phyloP scores from a whole-genome alignment of 116 monocot genomes.

The Phalaenopsis hybrid region DNA sequence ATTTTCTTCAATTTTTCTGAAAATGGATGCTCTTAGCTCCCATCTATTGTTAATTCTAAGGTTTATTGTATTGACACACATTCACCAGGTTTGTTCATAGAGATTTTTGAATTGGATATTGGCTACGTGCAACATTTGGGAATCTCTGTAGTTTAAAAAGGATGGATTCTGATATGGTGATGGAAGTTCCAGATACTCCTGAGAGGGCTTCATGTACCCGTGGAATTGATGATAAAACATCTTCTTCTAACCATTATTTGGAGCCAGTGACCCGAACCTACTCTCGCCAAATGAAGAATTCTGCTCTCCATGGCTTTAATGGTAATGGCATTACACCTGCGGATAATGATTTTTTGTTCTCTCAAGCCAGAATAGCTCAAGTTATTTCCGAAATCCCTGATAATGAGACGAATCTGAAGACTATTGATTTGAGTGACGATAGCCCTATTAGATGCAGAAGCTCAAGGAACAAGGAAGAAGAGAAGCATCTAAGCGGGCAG shows the following conservation, averaged over 20 bases:
- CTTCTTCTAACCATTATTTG: not conserved
- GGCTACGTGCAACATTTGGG: not conserved
- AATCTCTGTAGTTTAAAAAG: conserved; percentile 7
- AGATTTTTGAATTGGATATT: not conserved
- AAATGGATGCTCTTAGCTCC: not conserved
- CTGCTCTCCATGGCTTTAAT: not conserved
- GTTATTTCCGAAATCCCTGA: conserved; percentile 4
- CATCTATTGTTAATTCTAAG: not conserved
- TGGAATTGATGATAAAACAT: not conserved
- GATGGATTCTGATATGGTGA: conserved; percentile 21
- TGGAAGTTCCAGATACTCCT: conserved; percentile 42
- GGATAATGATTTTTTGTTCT: conserved; percentile 7
- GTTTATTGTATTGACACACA: not conserved
- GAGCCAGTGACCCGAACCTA: not conserved
- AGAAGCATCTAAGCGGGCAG: not conserved
- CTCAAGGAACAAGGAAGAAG: not conserved
- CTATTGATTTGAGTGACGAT: conserved; percentile 11
- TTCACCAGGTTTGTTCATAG: not conserved
- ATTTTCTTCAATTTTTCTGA: not conserved
- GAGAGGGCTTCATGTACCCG: conserved; percentile 13
- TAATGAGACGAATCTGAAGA: conserved; percentile 4
- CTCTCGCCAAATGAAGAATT: not conserved
- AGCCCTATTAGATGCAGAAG: conserved; percentile 9
- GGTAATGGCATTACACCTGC: not conserved
- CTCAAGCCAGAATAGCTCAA: conserved; percentile 10